Evolutionary conservation across 2,329 filamentous ascomycete genomes (phyloP).

Genomic region (Leptographium procerum): DNA sequence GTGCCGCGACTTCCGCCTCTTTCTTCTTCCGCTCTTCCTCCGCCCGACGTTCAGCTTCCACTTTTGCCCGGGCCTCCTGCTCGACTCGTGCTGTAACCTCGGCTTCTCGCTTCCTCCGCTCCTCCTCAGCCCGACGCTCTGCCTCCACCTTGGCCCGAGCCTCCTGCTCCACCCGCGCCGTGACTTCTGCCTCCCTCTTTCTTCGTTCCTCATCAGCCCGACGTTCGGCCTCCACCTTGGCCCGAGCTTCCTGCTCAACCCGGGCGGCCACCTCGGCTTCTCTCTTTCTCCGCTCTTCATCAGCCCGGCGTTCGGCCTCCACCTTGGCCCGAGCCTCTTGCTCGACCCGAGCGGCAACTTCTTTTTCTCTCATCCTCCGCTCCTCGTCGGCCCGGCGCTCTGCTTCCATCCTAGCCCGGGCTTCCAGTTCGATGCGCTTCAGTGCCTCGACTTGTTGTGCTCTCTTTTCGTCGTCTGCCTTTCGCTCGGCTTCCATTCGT

Average conservation of each 20-base stretch:
- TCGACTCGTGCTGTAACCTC: not conserved
- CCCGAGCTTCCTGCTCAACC: not conserved
- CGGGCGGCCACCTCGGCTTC: conserved; percentile 20
- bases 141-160: conserved; percentile 27
- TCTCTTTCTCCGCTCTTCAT: conserved; percentile 28
- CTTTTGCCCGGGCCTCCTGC: not conserved
- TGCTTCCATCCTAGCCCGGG: conserved; percentile 18
- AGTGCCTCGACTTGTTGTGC: conserved; percentile 22
- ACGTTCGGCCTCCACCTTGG: conserved; percentile 19
- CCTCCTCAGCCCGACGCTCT: conserved; percentile 28
- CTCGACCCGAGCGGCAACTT: conserved; percentile 23
- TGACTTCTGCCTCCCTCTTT: conserved; percentile 20
- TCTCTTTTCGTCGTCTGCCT: conserved; percentile 24
- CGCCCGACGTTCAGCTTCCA: conserved; percentile 22
- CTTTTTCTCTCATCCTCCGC: conserved; percentile 19
- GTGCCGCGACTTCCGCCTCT: conserved; percentile 22
- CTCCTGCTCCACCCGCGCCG: conserved; percentile 21
- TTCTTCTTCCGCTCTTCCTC: conserved; percentile 23
- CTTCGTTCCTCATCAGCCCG: conserved; percentile 25
- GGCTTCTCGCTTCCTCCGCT: conserved; percentile 29
- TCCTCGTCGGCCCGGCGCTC: conserved; percentile 24
- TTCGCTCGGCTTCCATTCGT: conserved; percentile 19
- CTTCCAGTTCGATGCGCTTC: conserved; percentile 20
- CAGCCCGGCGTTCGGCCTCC: conserved; percentile 27
- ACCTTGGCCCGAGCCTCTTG: conserved; percentile 23